Evolutionary conservation across 805 yeast genomes (phyloP), one percentile per base, ranked within the genome.

Genomic region (Wickerhamomyces rabaulensis): DNA sequence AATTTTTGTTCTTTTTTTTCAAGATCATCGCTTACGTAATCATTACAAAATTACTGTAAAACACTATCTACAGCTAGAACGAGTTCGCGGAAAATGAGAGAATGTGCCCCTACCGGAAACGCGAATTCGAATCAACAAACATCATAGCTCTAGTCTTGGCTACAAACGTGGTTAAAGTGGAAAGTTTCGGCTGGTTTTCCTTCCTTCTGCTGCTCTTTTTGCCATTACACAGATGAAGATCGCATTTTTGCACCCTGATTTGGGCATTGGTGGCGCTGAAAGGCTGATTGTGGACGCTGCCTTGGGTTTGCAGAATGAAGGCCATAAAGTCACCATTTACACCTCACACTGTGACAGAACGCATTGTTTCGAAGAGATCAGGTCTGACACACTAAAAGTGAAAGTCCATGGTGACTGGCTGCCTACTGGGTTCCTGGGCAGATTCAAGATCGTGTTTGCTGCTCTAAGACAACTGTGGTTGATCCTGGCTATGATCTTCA

Each of bases 231-330:
- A 41, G 19, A 58, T 78, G 74, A 80, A 73, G 49, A 75, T 92
- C 31, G 97, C 97, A 2, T 87, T 94, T 56, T 67, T 94, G 5
- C 99, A 94, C 61, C 99, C 99, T 0, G 99, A 94, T 67, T 69
- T 94, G 45, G 99, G 99, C 0, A 92, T 92, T 47, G 99, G 90
- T 25, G 99, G 99, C 4, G 99, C 99, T 1, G 99, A 94, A 62
- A 74, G 99, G 49, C 74, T 95, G n/a, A 90, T 94, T 2, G 96
- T 94, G 1, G 99, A 94, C 66, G 90, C 95, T 3, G 99, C 98
- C 0, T 70, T 89, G 3, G 96, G 96, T 0, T 68, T 94, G 23
- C 89, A 92, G 59, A 73, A 79, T 3, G 65, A 71, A 26, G 81
- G 82, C 6, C 82, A 86, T 60, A 72, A 70, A 1, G 81, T 94